Conservation (phyloP, 805 yeast species). For the Lachancea thermotolerans region DNA sequence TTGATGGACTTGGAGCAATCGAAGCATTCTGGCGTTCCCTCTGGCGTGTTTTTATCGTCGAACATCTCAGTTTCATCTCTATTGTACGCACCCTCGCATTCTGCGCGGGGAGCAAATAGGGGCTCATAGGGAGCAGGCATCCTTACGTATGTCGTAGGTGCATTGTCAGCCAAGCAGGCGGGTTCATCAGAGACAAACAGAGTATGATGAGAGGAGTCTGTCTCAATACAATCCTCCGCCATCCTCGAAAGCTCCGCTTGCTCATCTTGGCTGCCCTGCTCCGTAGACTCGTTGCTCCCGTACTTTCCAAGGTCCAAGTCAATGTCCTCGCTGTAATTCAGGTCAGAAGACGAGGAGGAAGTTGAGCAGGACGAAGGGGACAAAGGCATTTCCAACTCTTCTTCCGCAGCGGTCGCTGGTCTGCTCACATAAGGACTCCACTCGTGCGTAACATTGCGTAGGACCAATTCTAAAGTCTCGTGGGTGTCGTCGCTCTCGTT, state of each 20-base stretch:
- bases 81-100: background rate
- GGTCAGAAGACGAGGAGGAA: conserved; percentile 12
- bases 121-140: background rate
- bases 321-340: conserved; percentile 12
- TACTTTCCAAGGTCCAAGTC: conserved; percentile 2
- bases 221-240: background rate
- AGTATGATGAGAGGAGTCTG: background rate
- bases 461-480: conserved; percentile 11
- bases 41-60: background rate
- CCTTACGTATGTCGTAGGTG: background rate
- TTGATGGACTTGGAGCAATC: conserved; percentile 5
- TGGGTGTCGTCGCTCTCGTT: conserved; percentile 5
- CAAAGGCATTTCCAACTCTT: background rate
- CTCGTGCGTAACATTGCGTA: conserved; percentile 15
- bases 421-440: conserved; percentile 16
- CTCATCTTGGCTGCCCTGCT: too few relatives aligned
- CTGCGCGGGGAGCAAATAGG: background rate
- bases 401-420: conserved; percentile 7
- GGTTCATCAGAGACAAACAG: background rate
- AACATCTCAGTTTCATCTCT: background rate
- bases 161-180: background rate
- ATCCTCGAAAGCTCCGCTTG: too few relatives aligned
- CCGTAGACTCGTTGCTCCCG: background rate
- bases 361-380: background rate
- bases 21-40: conserved; percentile 5